Percentiles rank a stretch among this genome's conserved stretches.
Conservation (phyloP, 2,329 filamentous ascomycete genomes). For the Cladorrhinum sp. region DNA sequence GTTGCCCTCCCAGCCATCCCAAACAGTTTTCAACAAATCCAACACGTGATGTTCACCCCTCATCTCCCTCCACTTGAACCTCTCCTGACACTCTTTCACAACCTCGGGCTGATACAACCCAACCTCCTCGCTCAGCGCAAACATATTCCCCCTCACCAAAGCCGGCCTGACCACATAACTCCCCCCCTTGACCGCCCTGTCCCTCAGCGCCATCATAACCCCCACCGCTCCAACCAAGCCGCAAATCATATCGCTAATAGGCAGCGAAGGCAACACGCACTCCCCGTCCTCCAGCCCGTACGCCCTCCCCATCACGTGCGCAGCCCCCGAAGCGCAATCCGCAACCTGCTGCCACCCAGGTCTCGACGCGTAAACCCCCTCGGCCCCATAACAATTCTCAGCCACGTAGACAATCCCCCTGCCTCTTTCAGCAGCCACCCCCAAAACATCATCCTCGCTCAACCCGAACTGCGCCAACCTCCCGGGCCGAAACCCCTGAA, state of each 20-base stretch:
- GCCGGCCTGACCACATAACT: slow-evolving; percentile 33
- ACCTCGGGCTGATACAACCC: slow-evolving; percentile 31
- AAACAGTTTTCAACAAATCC: slow-evolving; percentile 27
- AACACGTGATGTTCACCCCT: slow-evolving; percentile 28
- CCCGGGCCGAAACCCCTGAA: slow-evolving; percentile 50
- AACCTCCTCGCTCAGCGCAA: slow-evolving; percentile 30
- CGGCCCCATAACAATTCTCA: slow-evolving; percentile 50
- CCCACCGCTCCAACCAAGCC: slow-evolving; percentile 34
- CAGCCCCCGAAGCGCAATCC: slow-evolving; percentile 35
- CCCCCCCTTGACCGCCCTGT: slow-evolving; percentile 32
- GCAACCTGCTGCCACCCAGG: slow-evolving; percentile 53
- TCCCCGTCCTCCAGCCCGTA: slow-evolving; percentile 29
- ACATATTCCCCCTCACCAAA: slow-evolving; percentile 30
- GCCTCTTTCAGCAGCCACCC: slow-evolving; percentile 38
- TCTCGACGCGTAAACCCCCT: slow-evolving; percentile 43
- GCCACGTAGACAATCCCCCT: slow-evolving; percentile 46
- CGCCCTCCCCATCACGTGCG: slow-evolving; percentile 33
- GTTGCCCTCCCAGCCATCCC: slow-evolving; percentile 27
- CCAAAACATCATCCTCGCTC: slow-evolving; percentile 39
- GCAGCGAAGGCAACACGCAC: slow-evolving; percentile 33
- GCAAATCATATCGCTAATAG: slow-evolving; percentile 37
- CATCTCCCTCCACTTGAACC: slow-evolving; percentile 30
- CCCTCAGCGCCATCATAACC: slow-evolving; percentile 33
- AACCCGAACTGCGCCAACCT: slow-evolving; percentile 42
- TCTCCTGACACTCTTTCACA: slow-evolving; percentile 26